phyloP scores from a whole-genome alignment of 2,329 filamentous ascomycete genomes.

The Monosporascus sp. region DNA sequence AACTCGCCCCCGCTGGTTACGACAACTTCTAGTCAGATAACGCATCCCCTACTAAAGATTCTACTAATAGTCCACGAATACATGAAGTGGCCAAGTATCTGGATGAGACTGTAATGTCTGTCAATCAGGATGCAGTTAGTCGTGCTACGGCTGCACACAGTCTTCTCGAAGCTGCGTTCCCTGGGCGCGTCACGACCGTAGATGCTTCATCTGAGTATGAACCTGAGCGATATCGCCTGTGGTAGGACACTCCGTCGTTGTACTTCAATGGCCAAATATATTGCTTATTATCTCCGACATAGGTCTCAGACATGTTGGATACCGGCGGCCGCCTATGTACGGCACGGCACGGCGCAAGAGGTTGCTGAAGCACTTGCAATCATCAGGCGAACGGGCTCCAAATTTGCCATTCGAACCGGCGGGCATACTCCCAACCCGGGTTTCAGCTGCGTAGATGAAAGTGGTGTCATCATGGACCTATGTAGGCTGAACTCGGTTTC shows the following conservation, averaged over 20 bases:
- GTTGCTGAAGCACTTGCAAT: constrained; percentile 6
- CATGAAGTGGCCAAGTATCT: too few relatives aligned
- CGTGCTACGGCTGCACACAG: too few relatives aligned
- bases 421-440: constrained; percentile 12
- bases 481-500: constrained; percentile 3
- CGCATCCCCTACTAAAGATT: too few relatives aligned
- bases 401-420: constrained; percentile 11
- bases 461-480: constrained; percentile 15
- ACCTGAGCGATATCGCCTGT: too few relatives aligned
- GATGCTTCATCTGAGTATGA: too few relatives aligned
- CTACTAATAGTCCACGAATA: too few relatives aligned
- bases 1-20: too few relatives aligned
- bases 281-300: neutral
- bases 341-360: constrained; percentile 4
- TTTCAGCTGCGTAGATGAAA: constrained; percentile 10
- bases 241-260: neutral
- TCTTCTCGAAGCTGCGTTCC: too few relatives aligned
- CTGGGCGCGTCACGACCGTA: too few relatives aligned
- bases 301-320: constrained; percentile 11
- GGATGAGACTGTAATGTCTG: too few relatives aligned
- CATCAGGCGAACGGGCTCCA: constrained; percentile 1
- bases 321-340: constrained; percentile 8
- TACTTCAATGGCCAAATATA: neutral
- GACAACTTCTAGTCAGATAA: too few relatives aligned
- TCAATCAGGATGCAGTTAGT: too few relatives aligned